Evolutionary conservation across 768 basidiomycete species (phyloP), one percentile per base, ranked within the genome.

Genomic region (Hypsizygus marmoreus): DNA sequence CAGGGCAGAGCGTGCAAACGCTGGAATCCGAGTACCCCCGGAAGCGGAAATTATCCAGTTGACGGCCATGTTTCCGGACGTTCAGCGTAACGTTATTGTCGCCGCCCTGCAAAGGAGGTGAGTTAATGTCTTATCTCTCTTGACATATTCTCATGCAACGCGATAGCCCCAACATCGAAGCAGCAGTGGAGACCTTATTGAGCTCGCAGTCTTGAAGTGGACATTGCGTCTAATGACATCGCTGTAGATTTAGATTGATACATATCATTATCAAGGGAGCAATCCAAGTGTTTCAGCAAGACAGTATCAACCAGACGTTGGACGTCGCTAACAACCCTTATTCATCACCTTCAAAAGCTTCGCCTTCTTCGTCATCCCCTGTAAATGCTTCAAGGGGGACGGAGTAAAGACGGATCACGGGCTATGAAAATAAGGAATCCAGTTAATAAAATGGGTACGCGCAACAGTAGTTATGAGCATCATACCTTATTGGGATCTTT

Each of bases 401-500:
- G 38, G 89, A 76, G 70, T 97, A 99, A 26, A 99, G 69, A 44
- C 94, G 88, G 64, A 97, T 86, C 58, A 95, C 88, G 40, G 95
- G 88, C 95, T 98, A 59, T 39, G 56, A 54, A 56, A 58, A 61
- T 44, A 40, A 43, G 17, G 50, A 50, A 43, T 42, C 43, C 56
- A 54, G 57, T 31, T 37, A 40, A 26, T 19, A 25, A 34, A 36
- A 37, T 22, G 29, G 20, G 16, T 9, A 24, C 13, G n/a, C n/a
- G 17, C 32, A 31, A 44, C 13, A 43, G 33, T 46, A 46, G 40
- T 4, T 36, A 51, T 43, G n/a, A n/a, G n/a, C 42, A 54, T 65
- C 78, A 57, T 61, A 95, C 95, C 83, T 83, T 92, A 79, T 98
- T 98, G 13, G 97, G 95, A 68, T 99, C 97, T 70, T 95, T 97